Evolutionary conservation across 2,329 filamentous ascomycete genomes (phyloP), one percentile per base, ranked within the genome.

Genomic region (Trichophyton rubrum): DNA sequence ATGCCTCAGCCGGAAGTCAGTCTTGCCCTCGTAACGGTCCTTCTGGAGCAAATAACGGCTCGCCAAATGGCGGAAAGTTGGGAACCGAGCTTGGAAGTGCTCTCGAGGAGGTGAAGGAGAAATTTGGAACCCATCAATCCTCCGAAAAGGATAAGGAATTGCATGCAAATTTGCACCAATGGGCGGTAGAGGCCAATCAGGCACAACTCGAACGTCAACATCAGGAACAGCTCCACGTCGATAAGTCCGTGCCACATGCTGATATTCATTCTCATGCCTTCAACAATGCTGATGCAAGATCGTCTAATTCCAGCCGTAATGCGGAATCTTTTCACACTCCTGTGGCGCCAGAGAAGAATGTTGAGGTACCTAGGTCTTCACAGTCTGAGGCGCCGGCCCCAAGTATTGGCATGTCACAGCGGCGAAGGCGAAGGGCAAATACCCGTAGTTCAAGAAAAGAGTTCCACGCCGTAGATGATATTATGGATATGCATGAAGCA

Each of bases 401-500:
- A 11, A 74, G 77, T 43, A 71, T 73, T 20, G 61, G 74, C 51
- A 74, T 74, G 59, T 69, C 70, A 27, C 70, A 69, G 58, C 71
- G 70, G 59, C 71, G 75, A 47, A 70, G 76, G 63, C 68, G 77
- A 59, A 69, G 77, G 64, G 74, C 73, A 15, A 77, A 73, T 20
- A 79, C 77, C 1, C 72, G 76, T 59, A 73, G 74, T 47, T 78
- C 75, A n/a, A 74, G 73, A 64, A 69, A 74, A 22, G 77, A 78
- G 22, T 77, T 79, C 64, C 74, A 73, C 64, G 76, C 81, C 13
- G 76, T 80, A 0, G 91, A 96, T 63, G 90, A 95, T 58, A 77
- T 96, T 65, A 79, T 96, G 59, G 80, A 82, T 30, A 83, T 83
- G 60, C 80, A 82, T 4, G 89, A 95, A 66, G 89, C 90, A 1